Base-by-base conservation (phyloP, 2,329 filamentous ascomycete genomes). In the Aspergillus hiratsukae region DNA sequence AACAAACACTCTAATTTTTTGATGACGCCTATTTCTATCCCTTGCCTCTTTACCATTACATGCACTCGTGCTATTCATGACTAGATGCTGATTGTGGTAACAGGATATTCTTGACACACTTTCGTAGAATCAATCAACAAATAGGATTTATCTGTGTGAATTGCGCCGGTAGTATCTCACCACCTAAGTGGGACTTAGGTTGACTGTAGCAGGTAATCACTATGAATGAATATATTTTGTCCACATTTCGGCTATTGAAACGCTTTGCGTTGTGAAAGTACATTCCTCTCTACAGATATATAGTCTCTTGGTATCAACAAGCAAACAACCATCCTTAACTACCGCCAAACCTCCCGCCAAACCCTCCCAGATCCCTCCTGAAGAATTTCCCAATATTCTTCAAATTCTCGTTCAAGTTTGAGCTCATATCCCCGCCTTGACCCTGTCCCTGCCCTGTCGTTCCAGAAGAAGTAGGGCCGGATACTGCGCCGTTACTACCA, bases 301-400 rank as follows among this genome's bases (percentile, higher is more conserved):
- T 37, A 37, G 14, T 17, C 31, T 17, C 5, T 11, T 35, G 31
- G 31, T 35, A 25, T 11, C 43, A 27, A 21, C 23, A 5, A 27
- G 7, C 19, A 7, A 14, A n/a, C 4, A 11, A 43, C 40, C 40
- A 23, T 14, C 14, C 23, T 46, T 23, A 46, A 27, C 43, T 46
- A 23, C 49, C 43, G 11, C 88, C 89, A 71, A 92, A 92, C 62
- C 88, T 78, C 10, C 83, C 84, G 2, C 89, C 87, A 61, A 93
- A 82, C 2, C 87, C 85, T 29, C 89, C 89, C 61, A 93, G 87
- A 77, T 97, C 93, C 61, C 93, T 81, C 60, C 88, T 86, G 78
- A 97, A 97, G 76, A 97, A 97, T 75, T 96, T 97, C 25, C 93
- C 93, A 75, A 99, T 90, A 72, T 91, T 96, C 77, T 91, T 92